A percentile compares a stretch with the other conserved stretches of the same genome.
phyloP scores from a whole-genome alignment of 164 flowering plant species.

The Annona squamosa region DNA sequence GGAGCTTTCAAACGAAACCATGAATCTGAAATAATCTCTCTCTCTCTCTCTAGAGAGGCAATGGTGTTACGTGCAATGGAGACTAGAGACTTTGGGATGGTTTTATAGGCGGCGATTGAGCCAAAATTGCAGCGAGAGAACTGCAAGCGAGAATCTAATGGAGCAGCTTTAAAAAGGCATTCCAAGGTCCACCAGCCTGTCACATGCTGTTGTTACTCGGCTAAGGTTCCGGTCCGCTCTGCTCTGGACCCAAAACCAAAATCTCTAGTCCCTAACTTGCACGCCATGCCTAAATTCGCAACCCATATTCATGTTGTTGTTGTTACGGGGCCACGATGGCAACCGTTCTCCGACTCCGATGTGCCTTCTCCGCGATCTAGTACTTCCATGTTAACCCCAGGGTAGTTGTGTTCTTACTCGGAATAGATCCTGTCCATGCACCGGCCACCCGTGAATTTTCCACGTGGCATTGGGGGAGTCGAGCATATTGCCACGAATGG shows the following conservation, averaged over 20 bases:
- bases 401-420: neutral
- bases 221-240: neutral
- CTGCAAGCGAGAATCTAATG: conserved; percentile 32
- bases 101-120: conserved; percentile 26
- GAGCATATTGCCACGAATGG: too few species aligned
- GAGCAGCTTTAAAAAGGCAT: conserved; percentile 29
- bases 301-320: neutral
- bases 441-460: neutral
- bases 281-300: neutral
- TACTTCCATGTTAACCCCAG: neutral
- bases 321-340: neutral
- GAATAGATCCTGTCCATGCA: neutral
- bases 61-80: conserved; percentile 9
- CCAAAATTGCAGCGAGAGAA: conserved; percentile 9
- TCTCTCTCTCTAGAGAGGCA: neutral
- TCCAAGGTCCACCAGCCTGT: conserved; percentile 27
- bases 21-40: conserved; percentile 11
- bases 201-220: conserved; percentile 5
- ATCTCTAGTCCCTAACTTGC: neutral
- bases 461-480: too few species aligned
- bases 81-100: conserved; percentile 15
- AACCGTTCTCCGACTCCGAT: conserved; percentile 1
- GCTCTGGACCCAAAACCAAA: neutral
- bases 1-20: conserved; percentile 53
- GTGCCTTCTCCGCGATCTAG: neutral